Percentiles rank a stretch among this genome's conserved stretches.
phyloP scores from a whole-genome alignment of 805 yeast genomes.

The Candida tallmaniae region DNA sequence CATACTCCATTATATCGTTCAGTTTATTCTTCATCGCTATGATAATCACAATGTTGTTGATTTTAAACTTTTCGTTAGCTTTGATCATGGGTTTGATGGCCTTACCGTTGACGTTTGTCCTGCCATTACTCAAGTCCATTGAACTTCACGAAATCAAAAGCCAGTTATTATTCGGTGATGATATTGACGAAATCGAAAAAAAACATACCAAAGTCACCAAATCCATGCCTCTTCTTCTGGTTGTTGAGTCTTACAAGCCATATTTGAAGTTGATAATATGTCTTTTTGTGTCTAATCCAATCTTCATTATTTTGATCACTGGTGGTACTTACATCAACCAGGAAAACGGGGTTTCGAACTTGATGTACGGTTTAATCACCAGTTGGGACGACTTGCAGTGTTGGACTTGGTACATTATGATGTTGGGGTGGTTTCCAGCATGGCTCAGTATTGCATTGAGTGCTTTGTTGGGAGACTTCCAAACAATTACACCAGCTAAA shows the following conservation, averaged over 20 bases:
- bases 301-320: constrained; percentile 22
- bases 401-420: constrained; percentile 80
- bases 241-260: constrained; percentile 9
- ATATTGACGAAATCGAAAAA: too few species aligned
- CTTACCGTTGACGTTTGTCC: constrained; percentile 68
- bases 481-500: constrained; percentile 3
- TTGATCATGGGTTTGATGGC: constrained; percentile 64
- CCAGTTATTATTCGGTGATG: neutral
- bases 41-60: constrained; percentile 65
- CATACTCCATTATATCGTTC: constrained; percentile 38
- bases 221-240: constrained; percentile 7
- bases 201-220: constrained; percentile 1
- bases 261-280: constrained; percentile 27
- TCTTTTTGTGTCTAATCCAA: constrained; percentile 51
- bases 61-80: constrained; percentile 82
- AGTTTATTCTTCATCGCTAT: constrained; percentile 57
- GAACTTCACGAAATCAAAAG: constrained; percentile 4
- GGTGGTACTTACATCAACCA: constrained; percentile 25
- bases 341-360: constrained; percentile 28
- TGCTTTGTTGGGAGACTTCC: constrained; percentile 27
- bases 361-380: constrained; percentile 50
- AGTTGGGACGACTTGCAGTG: constrained; percentile 69
- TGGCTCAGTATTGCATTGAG: constrained; percentile 51
- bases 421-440: constrained; percentile 76
- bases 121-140: constrained; percentile 22